Percentiles rank a stretch among this genome's conserved stretches.
Conservation (phyloP, 768 basidiomycete genomes). For the Psilocybe azurescens region DNA sequence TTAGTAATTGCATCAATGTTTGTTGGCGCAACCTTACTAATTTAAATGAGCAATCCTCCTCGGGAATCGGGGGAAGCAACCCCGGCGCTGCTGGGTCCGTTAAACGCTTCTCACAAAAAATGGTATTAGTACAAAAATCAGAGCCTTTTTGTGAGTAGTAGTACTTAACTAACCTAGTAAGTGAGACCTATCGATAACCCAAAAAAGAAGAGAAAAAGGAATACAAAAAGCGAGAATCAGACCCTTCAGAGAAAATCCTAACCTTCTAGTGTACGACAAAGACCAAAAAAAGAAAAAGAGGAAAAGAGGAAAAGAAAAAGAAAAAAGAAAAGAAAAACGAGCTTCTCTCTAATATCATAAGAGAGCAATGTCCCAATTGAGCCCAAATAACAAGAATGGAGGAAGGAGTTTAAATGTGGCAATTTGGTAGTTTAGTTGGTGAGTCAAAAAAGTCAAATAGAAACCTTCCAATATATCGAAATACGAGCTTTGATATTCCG, state of each 20-base stretch:
- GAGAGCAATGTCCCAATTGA: constrained; percentile 26
- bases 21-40: no score
- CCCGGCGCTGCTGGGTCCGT: no score
- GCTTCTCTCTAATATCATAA: constrained; percentile 10
- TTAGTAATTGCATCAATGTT: no score
- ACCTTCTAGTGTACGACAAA: constrained; percentile 1
- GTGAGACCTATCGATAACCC: constrained; percentile 23
- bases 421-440: neutral
- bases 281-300: constrained; percentile 16
- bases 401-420: constrained; percentile 20
- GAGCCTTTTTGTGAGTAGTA: neutral
- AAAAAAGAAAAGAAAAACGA: constrained; percentile 20
- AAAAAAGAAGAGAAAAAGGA: constrained; percentile 11
- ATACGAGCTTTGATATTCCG: constrained; percentile 26
- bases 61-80: no score
- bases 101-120: neutral
- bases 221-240: constrained; percentile 6
- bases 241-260: constrained; percentile 2
- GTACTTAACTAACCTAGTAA: neutral
- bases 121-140: neutral
- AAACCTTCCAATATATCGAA: constrained; percentile 28
- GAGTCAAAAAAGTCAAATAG: neutral
- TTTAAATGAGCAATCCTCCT: no score
- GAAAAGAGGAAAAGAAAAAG: constrained; percentile 10
- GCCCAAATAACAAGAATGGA: constrained; percentile 26